Conservation (phyloP, 768 basidiomycete genomes). For the Candolleomyces eurysporus region DNA sequence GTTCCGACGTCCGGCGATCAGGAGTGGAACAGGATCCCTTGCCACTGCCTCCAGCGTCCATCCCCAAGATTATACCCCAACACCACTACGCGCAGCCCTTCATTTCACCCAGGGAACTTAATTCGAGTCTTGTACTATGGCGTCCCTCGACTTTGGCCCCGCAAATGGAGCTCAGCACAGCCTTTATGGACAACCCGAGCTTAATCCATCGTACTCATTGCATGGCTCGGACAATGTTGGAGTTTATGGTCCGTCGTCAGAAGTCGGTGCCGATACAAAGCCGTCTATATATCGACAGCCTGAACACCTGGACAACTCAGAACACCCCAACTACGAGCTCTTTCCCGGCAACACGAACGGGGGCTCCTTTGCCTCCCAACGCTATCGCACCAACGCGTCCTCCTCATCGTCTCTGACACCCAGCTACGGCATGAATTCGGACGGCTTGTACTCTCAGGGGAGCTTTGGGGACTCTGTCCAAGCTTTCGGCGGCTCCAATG, state of each 20-base stretch:
- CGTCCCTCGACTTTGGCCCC: conserved; percentile 53
- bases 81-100: too few relatives aligned
- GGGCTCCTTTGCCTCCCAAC: conserved; percentile 49
- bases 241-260: conserved; percentile 33
- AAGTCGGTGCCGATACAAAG: conserved; percentile 2
- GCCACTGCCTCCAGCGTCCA: conserved; percentile 16
- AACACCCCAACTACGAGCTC: conserved; percentile 60
- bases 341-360: conserved; percentile 47
- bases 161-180: conserved; percentile 42
- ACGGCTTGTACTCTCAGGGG: conserved; percentile 56
- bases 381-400: conserved; percentile 71
- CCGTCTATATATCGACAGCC: conserved; percentile 32
- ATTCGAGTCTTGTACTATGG: background rate
- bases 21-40: conserved; percentile 9
- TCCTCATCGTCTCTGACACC: conserved; percentile 69
- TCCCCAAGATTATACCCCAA: conserved; percentile 29
- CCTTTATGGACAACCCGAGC: conserved; percentile 54
- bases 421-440: conserved; percentile 50
- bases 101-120: too few relatives aligned
- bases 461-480: conserved; percentile 61
- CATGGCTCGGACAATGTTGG: conserved; percentile 39
- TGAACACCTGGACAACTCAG: conserved; percentile 52
- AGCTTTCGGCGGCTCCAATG: conserved; percentile 51
- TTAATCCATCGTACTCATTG: conserved; percentile 52
- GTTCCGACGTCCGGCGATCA: conserved; percentile 6